Percentiles rank a stretch among this genome's conserved stretches.
phyloP scores from a whole-genome alignment of 306 rosid genomes.

The Sophora flavescens region DNA sequence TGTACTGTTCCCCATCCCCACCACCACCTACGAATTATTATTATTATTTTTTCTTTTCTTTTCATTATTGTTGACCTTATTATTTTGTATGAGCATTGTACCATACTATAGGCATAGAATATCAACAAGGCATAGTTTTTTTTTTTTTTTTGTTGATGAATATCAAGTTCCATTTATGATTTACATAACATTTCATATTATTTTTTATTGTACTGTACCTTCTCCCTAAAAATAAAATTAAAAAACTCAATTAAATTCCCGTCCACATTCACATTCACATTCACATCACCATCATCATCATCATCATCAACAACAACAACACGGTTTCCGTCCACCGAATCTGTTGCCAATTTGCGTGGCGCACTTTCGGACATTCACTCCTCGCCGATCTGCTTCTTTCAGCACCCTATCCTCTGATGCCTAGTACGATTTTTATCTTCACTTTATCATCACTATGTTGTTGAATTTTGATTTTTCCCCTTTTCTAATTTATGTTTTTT shows the following conservation, averaged over 20 bases:
- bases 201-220: not conserved
- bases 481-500: not conserved
- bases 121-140: not conserved
- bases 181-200: too few relatives aligned
- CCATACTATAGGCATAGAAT: slow-evolving; percentile 19
- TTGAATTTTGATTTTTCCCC: slow-evolving; percentile 22
- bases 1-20: slow-evolving; percentile 49
- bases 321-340: slow-evolving; percentile 44
- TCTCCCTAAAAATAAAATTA: not conserved
- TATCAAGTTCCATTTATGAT: not conserved
- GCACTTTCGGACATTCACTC: slow-evolving; percentile 44
- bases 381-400: slow-evolving; percentile 45
- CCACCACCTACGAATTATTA: slow-evolving; percentile 37
- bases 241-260: not conserved
- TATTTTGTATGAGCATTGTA: not conserved
- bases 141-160: too few relatives aligned
- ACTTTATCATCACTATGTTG: slow-evolving; percentile 19
- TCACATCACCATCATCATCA: slow-evolving; percentile 41
- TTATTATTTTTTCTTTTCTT: not conserved
- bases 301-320: not conserved
- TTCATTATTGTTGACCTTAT: not conserved
- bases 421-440: slow-evolving; percentile 11
- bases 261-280: not conserved
- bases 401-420: slow-evolving; percentile 16
- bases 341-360: slow-evolving; percentile 38